Conservation (phyloP, 495 filamentous ascomycete genomes). For the Lasiosphaeris hirsuta region DNA sequence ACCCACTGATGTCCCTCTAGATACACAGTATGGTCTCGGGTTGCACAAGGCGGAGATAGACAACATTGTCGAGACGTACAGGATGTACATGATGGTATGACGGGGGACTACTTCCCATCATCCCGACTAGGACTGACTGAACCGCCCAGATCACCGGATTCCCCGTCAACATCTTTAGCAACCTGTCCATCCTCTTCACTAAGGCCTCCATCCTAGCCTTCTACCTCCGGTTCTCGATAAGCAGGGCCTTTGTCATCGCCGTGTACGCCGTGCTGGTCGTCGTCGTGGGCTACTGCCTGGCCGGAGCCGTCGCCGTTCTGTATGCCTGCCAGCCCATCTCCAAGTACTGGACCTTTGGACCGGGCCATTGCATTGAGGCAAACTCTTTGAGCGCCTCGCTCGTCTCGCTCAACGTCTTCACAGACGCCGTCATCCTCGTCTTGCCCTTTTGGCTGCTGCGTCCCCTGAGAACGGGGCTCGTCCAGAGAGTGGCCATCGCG, state of each 20-base stretch:
- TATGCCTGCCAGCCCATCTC: constrained; percentile 20
- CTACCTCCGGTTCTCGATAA: constrained; percentile 25
- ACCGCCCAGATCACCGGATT: constrained; percentile 8
- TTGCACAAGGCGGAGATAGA: background rate
- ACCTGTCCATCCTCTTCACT: constrained; percentile 20
- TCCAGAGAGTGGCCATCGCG: constrained; percentile 18
- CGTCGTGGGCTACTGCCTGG: constrained; percentile 9
- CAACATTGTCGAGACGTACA: background rate
- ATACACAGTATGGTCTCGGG: constrained; percentile 14
- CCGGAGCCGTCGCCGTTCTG: constrained; percentile 16
- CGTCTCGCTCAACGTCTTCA: constrained; percentile 14
- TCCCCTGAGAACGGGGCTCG: constrained; percentile 7
- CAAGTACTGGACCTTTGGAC: constrained; percentile 9
- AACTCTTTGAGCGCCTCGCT: constrained; percentile 12
- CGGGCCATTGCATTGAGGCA: constrained; percentile 8
- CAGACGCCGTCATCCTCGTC: constrained; percentile 16
- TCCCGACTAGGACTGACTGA: background rate
- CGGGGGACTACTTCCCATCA: too few relatives aligned
- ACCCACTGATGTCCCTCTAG: background rate
- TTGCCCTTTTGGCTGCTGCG: constrained; percentile 17
- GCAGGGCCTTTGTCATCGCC: constrained; percentile 11
- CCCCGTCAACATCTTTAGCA: constrained; percentile 10
- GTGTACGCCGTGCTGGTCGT: constrained; percentile 17
- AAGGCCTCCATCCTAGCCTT: constrained; percentile 22
- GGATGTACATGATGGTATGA: constrained; percentile 9